phyloP scores from a whole-genome alignment of 2,329 filamentous ascomycete genomes.

The Calonectria multiphialidica region DNA sequence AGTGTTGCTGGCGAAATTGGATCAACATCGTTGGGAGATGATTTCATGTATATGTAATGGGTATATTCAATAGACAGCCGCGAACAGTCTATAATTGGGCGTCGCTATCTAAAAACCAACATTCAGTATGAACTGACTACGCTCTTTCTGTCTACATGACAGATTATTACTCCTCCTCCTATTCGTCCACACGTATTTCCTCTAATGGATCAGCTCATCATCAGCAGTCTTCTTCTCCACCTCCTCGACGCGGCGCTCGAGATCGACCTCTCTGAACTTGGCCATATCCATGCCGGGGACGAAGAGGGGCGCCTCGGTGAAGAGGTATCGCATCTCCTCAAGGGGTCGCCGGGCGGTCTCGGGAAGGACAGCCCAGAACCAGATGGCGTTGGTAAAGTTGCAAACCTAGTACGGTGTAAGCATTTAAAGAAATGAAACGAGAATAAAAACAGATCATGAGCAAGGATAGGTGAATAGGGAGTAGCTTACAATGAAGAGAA shows the following conservation, averaged over 20 bases:
- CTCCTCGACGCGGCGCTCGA: conserved; percentile 70
- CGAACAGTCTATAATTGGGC: neutral
- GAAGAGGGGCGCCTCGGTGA: conserved; percentile 74
- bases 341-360: conserved; percentile 74
- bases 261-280: conserved; percentile 57
- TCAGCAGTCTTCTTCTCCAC: conserved; percentile 62
- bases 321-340: conserved; percentile 77
- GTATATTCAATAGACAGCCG: neutral
- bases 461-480: neutral
- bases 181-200: neutral
- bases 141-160: neutral
- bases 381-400: conserved; percentile 65
- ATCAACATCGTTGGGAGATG: neutral
- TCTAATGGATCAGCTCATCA: neutral
- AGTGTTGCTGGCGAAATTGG: neutral
- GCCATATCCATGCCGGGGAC: conserved; percentile 68
- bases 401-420: conserved; percentile 56
- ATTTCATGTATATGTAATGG: neutral
- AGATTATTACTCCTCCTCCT: neutral
- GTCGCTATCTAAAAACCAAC: neutral
- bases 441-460: no score
- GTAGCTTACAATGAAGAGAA: conserved; percentile 54
- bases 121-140: neutral
- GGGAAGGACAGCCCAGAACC: conserved; percentile 75
- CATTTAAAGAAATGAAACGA: neutral